Base-by-base conservation (phyloP, 2,329 filamentous ascomycete species). In the Hansfordia pulvinata region DNA sequence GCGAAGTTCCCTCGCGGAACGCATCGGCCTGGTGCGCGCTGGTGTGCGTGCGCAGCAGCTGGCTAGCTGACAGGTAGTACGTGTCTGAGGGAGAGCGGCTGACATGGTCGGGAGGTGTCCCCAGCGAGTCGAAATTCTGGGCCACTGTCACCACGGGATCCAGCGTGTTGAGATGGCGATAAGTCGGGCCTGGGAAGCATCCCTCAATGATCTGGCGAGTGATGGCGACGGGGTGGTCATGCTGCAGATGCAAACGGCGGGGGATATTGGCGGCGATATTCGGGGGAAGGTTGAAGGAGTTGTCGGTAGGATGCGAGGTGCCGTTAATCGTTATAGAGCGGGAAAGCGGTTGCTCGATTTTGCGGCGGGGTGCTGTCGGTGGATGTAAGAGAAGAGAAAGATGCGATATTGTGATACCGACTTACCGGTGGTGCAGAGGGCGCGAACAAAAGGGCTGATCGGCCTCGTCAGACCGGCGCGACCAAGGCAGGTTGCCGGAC, bases 51-150 rank as follows among this genome's bases (percentile, higher is more conserved):
- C 90, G 71, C 21, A 98, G 60, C 2, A 98, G 75, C 0, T 81
- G 93, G 27, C 71, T 56, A 38, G 76, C 62, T 55, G 93, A 93
- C 45, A 98, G 57, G 53, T 98, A 98, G 62, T 96, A 98, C 1
- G 90, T 96, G 54, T 98, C 90, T 10, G 82, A 88, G 39, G 72
- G 73, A 37, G 72, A 81, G 26, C 90, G 77, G 32, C 90, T 90
- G 4, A 85, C 81, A 43, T 98, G 90, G 49, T 94, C 80, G 6
- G 63, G 44, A 0, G 86, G 79, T 47, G 98, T 96, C 23, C 86
- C 86, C 6, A 98, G 62, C n/a, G 86, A 90, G 54, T 98, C 90
- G 48, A 98, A 98, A 52, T 98, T 98, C 47, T 94, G 80, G 8
- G 63, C 55, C 3, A 83, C 80, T 18, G 78, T 76, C 14, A 96